phyloP scores from a whole-genome alignment of 768 basidiomycete species.

The Leccinellum luteum region DNA sequence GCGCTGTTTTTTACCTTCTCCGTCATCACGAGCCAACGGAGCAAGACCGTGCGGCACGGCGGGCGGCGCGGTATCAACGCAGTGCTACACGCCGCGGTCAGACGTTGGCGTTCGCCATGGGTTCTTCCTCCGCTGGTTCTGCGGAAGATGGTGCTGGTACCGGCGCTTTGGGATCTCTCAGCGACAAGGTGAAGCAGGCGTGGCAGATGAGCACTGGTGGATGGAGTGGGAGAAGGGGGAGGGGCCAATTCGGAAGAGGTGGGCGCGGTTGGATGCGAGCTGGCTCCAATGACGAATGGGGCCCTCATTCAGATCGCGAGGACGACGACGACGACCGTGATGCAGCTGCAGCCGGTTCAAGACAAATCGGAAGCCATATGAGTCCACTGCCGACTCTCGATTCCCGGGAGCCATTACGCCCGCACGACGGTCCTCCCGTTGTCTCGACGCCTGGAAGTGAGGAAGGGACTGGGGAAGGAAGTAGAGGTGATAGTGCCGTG shows the following conservation, averaged over 20 bases:
- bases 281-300: slow-evolving; percentile 49
- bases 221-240: background rate
- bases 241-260: slow-evolving; percentile 20
- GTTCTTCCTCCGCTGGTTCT: background rate
- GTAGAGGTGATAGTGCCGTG: background rate
- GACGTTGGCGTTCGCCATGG: slow-evolving; percentile 12
- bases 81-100: slow-evolving; percentile 21
- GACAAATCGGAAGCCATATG: background rate
- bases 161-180: slow-evolving; percentile 19
- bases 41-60: slow-evolving; percentile 36
- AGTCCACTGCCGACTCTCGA: background rate
- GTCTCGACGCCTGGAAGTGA: background rate
- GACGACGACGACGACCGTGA: slow-evolving; percentile 1
- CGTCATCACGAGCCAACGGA: slow-evolving; percentile 46
- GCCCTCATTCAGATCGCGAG: slow-evolving; percentile 27
- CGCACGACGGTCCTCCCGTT: background rate
- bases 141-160: background rate
- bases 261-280: slow-evolving; percentile 52
- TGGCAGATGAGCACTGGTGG: background rate
- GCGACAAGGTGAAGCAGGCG: slow-evolving; percentile 27
- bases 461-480: background rate
- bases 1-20: slow-evolving; percentile 56
- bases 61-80: slow-evolving; percentile 31
- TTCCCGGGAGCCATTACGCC: background rate
- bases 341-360: background rate